Conservation (phyloP, 2,329 filamentous ascomycete species). For the Pleoardoris graminearum region DNA sequence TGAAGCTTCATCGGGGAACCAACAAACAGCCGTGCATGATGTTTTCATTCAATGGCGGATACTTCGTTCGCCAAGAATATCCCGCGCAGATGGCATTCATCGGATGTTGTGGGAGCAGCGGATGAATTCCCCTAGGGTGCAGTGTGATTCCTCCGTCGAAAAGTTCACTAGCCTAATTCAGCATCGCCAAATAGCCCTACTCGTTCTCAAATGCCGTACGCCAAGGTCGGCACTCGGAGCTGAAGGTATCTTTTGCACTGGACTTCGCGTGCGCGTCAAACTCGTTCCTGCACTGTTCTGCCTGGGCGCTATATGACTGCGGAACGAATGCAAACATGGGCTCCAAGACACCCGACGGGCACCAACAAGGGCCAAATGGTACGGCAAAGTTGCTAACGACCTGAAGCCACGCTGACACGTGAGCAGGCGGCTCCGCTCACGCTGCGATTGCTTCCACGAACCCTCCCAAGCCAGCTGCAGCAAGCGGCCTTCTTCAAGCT, state of each 20-base stretch:
- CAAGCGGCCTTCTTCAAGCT: slow-evolving; percentile 41
- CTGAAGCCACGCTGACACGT: slow-evolving; percentile 21
- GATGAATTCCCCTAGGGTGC: too few species aligned
- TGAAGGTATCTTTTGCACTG: neutral
- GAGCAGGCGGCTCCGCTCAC: slow-evolving; percentile 30
- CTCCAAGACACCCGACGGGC: slow-evolving; percentile 44
- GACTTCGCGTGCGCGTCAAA: neutral
- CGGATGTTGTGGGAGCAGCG: too few species aligned
- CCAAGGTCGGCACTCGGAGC: slow-evolving; percentile 2
- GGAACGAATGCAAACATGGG: slow-evolving; percentile 34
- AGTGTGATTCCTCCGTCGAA: too few species aligned
- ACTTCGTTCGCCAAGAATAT: too few species aligned
- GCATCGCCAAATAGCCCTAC: too few species aligned
- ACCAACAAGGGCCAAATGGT: slow-evolving; percentile 42
- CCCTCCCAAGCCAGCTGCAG: slow-evolving; percentile 39
- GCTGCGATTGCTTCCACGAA: slow-evolving; percentile 33
- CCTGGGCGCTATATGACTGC: slow-evolving; percentile 12
- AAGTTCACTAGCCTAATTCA: too few species aligned
- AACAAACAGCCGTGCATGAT: too few species aligned
- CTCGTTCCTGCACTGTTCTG: neutral
- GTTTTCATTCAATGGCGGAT: too few species aligned
- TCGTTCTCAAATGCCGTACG: neutral
- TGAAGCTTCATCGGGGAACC: too few species aligned
- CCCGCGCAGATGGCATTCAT: too few species aligned
- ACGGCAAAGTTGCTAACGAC: neutral